Evolutionary conservation across 2,329 filamentous ascomycete species (phyloP), one percentile per base, ranked within the genome.

Genomic region (Stagonosporopsis rhizophila): DNA sequence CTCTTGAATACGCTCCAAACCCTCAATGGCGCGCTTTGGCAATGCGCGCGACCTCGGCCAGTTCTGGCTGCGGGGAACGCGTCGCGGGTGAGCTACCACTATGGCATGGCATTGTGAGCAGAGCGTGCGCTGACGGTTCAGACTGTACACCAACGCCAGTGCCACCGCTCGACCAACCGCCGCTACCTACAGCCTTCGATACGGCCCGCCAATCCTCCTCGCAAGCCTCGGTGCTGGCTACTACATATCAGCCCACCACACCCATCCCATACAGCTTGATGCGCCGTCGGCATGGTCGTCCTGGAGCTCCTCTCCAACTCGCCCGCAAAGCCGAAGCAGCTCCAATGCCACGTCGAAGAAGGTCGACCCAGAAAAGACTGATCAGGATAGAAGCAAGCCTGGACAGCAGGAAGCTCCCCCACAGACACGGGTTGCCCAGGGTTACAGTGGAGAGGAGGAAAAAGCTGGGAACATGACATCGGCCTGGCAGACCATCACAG

Each of bases 371-470:
- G 53, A 59, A 39, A 54, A 62, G 34, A 53, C 60, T 25, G 56
- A 61, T 25, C 51, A 66, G 7, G 53, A 49, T 22, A 6, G 45
- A 6, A 34, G 45, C n/a, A 66, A 57, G 22, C 60, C 71, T 17
- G 70, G 69, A 14, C 52, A 73, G 23, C 73, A 75, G 52, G 58
- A 67, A 3, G 72, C 73, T 6, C 74, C 74, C 4, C 68, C 73
- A 6, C 73, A 76, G 49, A 67, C 68, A n/a, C 68, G 69, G 37
- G 59, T 73, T 12, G 69, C 65, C 3, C 65, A 66, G 15, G 63
- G 57, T 6, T 62, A 72, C 45, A 64, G 54, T 17, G 67, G 59
- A 9, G 58, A 71, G 41, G 57, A 66, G 8, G 57, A 62, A 3
- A 54, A 62, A n/a, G 57, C 47, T 6, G 61, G 61, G 28, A 49